Evolutionary conservation across 306 rosid species (phyloP).

Genomic region (Quillaja saponaria): DNA sequence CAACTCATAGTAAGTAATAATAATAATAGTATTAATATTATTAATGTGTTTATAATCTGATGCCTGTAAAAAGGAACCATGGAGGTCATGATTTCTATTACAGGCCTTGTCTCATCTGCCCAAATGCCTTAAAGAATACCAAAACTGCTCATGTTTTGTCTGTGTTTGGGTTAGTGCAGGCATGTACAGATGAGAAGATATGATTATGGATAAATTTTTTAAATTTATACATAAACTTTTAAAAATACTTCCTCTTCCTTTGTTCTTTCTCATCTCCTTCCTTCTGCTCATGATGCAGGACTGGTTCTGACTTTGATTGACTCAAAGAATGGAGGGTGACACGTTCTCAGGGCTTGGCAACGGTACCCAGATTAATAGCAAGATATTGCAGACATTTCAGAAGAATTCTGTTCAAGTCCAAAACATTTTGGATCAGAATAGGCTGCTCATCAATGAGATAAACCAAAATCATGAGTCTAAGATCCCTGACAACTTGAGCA

Average conservation of each 20-base stretch:
- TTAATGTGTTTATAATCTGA: slow-evolving; percentile 43
- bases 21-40: slow-evolving; percentile 14
- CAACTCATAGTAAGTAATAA: slow-evolving; percentile 54
- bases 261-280: slow-evolving; percentile 25
- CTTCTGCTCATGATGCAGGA: slow-evolving; percentile 47
- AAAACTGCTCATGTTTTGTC: slow-evolving; percentile 61
- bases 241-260: slow-evolving; percentile 27
- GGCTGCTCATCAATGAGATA: slow-evolving; percentile 87
- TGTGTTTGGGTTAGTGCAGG: slow-evolving; percentile 52
- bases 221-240: slow-evolving; percentile 19
- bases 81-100: slow-evolving; percentile 73
- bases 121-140: slow-evolving; percentile 53
- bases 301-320: slow-evolving; percentile 48
- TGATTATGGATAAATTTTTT: slow-evolving; percentile 46
- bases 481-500: slow-evolving; percentile 80
- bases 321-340: slow-evolving; percentile 79
- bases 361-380: slow-evolving; percentile 66
- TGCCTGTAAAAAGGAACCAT: slow-evolving; percentile 51
- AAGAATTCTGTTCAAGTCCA: slow-evolving; percentile 90
- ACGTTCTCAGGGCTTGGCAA: slow-evolving; percentile 67
- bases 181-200: slow-evolving; percentile 55
- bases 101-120: slow-evolving; percentile 78
- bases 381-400: slow-evolving; percentile 75
- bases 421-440: slow-evolving; percentile 83
- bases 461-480: slow-evolving; percentile 97